These are phyloP conservation scores for Clarireedia homoeocarpa DNA, from an alignment of 2,329 filamentous ascomycete genomes.

Conservation along the genomic window DNA sequence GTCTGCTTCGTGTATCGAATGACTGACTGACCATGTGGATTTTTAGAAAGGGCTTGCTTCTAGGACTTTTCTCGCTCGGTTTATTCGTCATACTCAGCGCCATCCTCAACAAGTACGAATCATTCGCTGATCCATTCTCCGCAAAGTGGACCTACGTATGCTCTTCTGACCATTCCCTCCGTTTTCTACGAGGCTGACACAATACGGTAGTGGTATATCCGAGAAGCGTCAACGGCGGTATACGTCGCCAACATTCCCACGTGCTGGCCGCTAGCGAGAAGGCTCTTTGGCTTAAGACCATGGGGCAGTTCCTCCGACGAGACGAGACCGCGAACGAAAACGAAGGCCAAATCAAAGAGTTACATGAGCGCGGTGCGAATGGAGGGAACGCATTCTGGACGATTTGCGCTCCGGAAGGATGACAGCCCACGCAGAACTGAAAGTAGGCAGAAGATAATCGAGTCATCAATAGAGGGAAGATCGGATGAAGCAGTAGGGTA, in stretches of 20 bases:
- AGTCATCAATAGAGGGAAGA: neutral
- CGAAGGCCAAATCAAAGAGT: neutral
- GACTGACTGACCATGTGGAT: neutral
- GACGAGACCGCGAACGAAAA: neutral
- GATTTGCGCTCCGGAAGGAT: neutral
- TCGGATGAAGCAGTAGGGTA: neutral
- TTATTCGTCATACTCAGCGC: slow-evolving; percentile 43
- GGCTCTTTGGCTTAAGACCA: slow-evolving; percentile 1
- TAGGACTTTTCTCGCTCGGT: slow-evolving; percentile 38
- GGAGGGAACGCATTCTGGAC: neutral
- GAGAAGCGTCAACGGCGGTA: slow-evolving; percentile 45
- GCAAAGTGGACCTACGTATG: slow-evolving; percentile 19
- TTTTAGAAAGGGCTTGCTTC: slow-evolving; percentile 45
- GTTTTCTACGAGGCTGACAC: neutral
- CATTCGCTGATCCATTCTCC: slow-evolving; percentile 32
- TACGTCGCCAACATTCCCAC: slow-evolving; percentile 46
- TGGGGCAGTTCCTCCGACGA: neutral
- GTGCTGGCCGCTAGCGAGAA: slow-evolving; percentile 36
- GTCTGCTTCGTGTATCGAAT: neutral
- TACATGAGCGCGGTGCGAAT: neutral
- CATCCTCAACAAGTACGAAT: slow-evolving; percentile 42
- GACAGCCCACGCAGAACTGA: neutral
- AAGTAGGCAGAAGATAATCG: neutral
- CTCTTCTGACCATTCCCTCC: slow-evolving; percentile 9
- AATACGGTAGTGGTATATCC: slow-evolving; percentile 40